Evolutionary conservation across 164 flowering plant genomes (phyloP).

Genomic region (Euptelea pleiosperma): DNA sequence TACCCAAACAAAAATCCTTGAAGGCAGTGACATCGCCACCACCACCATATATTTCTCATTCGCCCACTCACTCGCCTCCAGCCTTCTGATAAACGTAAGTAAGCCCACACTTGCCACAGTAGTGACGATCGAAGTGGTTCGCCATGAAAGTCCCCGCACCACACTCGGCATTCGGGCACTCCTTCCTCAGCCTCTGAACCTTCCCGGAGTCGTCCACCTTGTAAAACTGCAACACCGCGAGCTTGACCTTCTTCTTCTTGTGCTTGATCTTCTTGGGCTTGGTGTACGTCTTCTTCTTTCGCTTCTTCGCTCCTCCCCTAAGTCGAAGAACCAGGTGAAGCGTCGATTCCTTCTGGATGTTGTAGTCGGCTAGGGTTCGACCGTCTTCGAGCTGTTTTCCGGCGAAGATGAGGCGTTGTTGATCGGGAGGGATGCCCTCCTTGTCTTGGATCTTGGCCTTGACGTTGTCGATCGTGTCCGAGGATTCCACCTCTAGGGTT

Average conservation of each 20-base stretch:
- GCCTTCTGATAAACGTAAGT: conserved; percentile 17
- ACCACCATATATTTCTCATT: neutral
- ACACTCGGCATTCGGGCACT: conserved; percentile 15
- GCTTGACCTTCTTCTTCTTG: conserved; percentile 52
- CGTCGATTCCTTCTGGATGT: conserved; percentile 53
- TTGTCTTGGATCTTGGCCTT: conserved; percentile 43
- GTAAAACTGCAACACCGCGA: conserved; percentile 44
- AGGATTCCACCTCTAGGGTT: conserved; percentile 50
- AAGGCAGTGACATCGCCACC: neutral
- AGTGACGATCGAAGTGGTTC: conserved; percentile 19
- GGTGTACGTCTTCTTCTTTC: conserved; percentile 59
- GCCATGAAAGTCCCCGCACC: conserved; percentile 21
- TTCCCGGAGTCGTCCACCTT: conserved; percentile 52
- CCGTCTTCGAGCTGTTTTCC: conserved; percentile 67
- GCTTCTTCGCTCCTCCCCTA: conserved; percentile 48
- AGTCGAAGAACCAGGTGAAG: conserved; percentile 50
- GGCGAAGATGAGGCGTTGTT: conserved; percentile 51
- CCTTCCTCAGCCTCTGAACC: conserved; percentile 41
- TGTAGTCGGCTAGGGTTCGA: conserved; percentile 50
- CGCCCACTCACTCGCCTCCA: conserved; percentile 1
- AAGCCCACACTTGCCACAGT: conserved; percentile 16
- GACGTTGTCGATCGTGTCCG: conserved; percentile 23
- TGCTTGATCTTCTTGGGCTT: conserved; percentile 62
- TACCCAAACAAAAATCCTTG: neutral
- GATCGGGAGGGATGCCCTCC: conserved; percentile 52